Evolutionary conservation across 2,329 filamentous ascomycete genomes (phyloP).

Genomic region (Fusarium sp.): DNA sequence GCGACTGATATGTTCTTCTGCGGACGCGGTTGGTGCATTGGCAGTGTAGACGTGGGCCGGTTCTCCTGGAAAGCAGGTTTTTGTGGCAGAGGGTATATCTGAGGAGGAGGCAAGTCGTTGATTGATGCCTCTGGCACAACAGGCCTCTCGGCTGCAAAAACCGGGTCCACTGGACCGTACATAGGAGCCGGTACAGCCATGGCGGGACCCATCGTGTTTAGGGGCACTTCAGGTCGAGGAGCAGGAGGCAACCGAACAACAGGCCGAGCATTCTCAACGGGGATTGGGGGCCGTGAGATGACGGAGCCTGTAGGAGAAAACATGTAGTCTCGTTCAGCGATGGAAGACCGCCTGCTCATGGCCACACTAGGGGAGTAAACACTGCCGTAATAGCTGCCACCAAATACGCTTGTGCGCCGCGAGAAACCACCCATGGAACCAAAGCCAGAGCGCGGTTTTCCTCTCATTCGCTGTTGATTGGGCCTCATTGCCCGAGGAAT

Average conservation of each 20-base stretch:
- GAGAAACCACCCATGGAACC: conserved; percentile 73
- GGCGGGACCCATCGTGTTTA: conserved; percentile 30
- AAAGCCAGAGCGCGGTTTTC: conserved; percentile 76
- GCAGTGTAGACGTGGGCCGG: conserved; percentile 57
- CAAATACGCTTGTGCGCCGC: conserved; percentile 84
- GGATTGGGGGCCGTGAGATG: conserved; percentile 72
- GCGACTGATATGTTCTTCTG: conserved; percentile 94
- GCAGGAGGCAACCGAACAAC: conserved; percentile 84
- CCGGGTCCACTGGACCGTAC: conserved; percentile 29
- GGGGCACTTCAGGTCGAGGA: conserved; percentile 46
- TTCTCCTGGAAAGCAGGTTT: conserved; percentile 68
- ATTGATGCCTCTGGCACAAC: conserved; percentile 50
- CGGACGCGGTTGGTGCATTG: conserved; percentile 94
- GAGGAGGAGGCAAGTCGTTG: conserved; percentile 64
- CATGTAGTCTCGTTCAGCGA: conserved; percentile 72
- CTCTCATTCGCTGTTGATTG: conserved; percentile 80
- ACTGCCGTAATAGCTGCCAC: conserved; percentile 74
- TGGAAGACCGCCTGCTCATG: conserved; percentile 90
- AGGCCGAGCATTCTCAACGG: conserved; percentile 71
- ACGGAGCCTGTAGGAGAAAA: conserved; percentile 84
- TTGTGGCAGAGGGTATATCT: conserved; percentile 66
- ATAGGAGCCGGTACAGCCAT: conserved; percentile 7
- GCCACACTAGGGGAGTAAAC: conserved; percentile 86
- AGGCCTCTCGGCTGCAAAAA: conserved; percentile 27
- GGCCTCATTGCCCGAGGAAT: conserved; percentile 93